Evolutionary conservation across 2,329 filamentous ascomycete genomes (phyloP).

Genomic region (Madurella fahalii): DNA sequence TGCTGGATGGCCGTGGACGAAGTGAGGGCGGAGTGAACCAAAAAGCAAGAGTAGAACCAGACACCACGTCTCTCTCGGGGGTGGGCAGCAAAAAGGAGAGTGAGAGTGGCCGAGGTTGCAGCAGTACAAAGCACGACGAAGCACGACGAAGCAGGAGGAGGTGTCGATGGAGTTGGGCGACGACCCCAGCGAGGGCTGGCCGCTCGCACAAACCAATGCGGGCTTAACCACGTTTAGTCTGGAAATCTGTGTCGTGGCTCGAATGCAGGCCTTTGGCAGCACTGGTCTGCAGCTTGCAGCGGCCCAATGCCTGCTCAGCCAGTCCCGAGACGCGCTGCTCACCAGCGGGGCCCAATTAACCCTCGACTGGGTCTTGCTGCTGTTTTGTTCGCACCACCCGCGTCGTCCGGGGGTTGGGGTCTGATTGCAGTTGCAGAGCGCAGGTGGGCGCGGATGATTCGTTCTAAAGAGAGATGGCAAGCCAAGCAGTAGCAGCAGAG

Average conservation of each 20-base stretch:
- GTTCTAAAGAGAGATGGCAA: conserved; percentile 7
- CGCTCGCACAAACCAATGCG: conserved; percentile 25
- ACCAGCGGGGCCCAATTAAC: conserved; percentile 25
- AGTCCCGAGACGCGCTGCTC: conserved; percentile 24
- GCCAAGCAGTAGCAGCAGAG: neutral
- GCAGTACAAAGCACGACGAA: conserved; percentile 14
- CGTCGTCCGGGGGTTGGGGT: conserved; percentile 7
- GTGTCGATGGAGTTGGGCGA: conserved; percentile 21
- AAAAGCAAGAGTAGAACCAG: conserved; percentile 3
- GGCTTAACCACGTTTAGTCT: conserved; percentile 34
- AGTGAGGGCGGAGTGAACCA: neutral
- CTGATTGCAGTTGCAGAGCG: conserved; percentile 11
- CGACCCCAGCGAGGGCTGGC: conserved; percentile 20
- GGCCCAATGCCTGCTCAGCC: conserved; percentile 30
- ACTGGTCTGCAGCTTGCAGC: conserved; percentile 32
- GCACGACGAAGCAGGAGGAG: conserved; percentile 13
- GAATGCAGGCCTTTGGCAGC: conserved; percentile 36
- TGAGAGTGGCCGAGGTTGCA: conserved; percentile 12
- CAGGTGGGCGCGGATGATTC: conserved; percentile 21
- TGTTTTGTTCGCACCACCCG: conserved; percentile 19
- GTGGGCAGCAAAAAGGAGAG: conserved; percentile 5
- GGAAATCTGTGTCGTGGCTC: conserved; percentile 38
- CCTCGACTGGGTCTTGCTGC: conserved; percentile 14
- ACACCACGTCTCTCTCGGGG: neutral
- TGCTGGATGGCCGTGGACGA: conserved; percentile 13